Evolutionary conservation across 1,284 basidiomycete species (phyloP), one percentile per base, ranked within the genome.

Genomic region (Trichosporon sp.): DNA sequence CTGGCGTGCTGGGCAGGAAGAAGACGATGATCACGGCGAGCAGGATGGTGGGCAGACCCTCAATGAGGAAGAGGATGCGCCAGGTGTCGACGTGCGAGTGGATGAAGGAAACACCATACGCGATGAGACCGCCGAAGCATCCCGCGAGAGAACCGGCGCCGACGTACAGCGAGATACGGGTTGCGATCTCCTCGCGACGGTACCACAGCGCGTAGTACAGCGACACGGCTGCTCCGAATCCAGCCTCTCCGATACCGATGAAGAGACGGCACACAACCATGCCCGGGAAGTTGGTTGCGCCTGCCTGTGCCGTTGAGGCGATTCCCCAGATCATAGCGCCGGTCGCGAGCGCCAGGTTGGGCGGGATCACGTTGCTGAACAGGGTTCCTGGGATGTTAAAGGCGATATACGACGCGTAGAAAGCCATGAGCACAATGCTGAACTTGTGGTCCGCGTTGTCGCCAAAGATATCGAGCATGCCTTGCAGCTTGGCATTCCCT

Each of bases 1-100:
- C 91, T 0, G 92, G 93, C 26, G 92, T 86, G 70, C 90, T 87
- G 0, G 93, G 92, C 0, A 94, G 85, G 69, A 90, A 83, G 70
- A 89, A 85, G 70, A 90, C 81, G 2, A 90, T 88, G 21, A 89
- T 32, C 8, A 91, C 35, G 1, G 91, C 92, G 19, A 93, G 84
- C 0, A 91, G 21, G 7, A 94, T 46, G 1, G 61, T 37, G 19
- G 68, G 68, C 11, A 69, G 51, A 11, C 68, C 71, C 71, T 72
- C 68, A 38, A 69, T 69, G 12, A 72, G 35, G 68, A 69, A 69
- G 19, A 75, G 73, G 31, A 73, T 70, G 35, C 74, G 70, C 71
- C 71, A 75, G 1, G 71, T 54, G 8, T 38, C 69, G 8, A 75
- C 40, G 21, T 46, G 7, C 16, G 66, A 67, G 31, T 74, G 37